These are phyloP conservation scores for Parmelia sp. DNA, from an alignment of 495 filamentous ascomycete species.

Conservation along the genomic window DNA sequence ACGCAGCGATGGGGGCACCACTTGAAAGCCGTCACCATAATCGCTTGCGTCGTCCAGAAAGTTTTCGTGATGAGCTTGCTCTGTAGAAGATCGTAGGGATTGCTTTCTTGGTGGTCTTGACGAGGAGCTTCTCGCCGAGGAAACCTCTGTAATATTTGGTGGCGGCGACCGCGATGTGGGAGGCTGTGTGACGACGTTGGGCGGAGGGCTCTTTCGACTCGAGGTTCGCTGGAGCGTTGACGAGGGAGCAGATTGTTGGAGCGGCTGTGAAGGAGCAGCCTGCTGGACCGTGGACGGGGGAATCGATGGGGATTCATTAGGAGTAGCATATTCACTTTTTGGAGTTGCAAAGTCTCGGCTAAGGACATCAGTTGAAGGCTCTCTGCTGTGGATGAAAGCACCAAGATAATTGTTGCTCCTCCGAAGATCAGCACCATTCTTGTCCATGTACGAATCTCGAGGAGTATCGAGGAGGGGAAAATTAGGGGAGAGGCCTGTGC, in stretches of 20 bases:
- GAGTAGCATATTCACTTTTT: constrained; percentile 19
- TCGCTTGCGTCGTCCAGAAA: constrained; percentile 50
- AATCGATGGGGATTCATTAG: constrained; percentile 18
- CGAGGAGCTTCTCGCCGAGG: neutral
- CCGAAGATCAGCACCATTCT: constrained; percentile 31
- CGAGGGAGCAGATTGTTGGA: constrained; percentile 11
- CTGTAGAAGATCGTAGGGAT: constrained; percentile 30
- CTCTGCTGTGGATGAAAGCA: constrained; percentile 35
- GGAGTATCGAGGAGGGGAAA: constrained; percentile 23
- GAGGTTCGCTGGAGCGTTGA: constrained; percentile 25
- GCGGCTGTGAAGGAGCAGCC: constrained; percentile 12
- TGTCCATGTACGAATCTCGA: constrained; percentile 33
- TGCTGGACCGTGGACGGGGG: constrained; percentile 27
- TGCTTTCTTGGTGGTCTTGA: constrained; percentile 29
- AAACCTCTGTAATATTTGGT: constrained; percentile 10
- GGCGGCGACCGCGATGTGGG: constrained; percentile 16
- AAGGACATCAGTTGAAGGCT: constrained; percentile 26
- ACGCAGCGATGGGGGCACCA: constrained; percentile 43
- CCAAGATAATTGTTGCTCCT: constrained; percentile 44
- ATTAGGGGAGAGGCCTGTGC: constrained; percentile 25
- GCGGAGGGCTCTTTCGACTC: constrained; percentile 21
- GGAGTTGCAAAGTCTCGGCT: constrained; percentile 7
- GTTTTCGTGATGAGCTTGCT: constrained; percentile 30
- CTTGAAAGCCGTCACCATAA: constrained; percentile 55
- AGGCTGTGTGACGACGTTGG: constrained; percentile 14